Percentiles rank a stretch among this genome's conserved stretches.
These are phyloP conservation scores for Penicillium brevicompactum DNA, from an alignment of 2,329 filamentous ascomycete species.

Conservation along the genomic window DNA sequence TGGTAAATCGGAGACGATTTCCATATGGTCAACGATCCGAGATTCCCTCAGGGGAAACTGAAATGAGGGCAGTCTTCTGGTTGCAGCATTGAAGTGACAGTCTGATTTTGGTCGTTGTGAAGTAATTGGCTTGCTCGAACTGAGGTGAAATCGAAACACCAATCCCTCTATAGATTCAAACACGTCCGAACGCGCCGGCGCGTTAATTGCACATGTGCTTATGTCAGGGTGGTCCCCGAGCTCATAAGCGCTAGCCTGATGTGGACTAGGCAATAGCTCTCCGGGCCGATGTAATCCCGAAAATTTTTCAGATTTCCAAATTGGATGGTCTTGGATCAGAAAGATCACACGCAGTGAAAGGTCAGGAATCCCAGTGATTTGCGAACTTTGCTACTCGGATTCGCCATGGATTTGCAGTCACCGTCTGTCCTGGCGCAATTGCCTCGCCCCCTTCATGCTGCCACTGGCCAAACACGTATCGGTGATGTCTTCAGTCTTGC, in stretches of 20 bases:
- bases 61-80: neutral
- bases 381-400: conserved; percentile 6
- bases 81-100: conserved; percentile 6
- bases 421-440: conserved; percentile 50
- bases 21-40: conserved; percentile 27
- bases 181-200: conserved; percentile 23
- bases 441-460: conserved; percentile 45
- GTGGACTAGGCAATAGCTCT: conserved; percentile 11
- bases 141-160: neutral
- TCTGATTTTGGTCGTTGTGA: neutral
- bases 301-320: conserved; percentile 40
- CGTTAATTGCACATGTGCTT: conserved; percentile 19
- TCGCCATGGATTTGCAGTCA: conserved; percentile 46
- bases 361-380: conserved; percentile 10
- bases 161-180: conserved; percentile 10
- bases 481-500: conserved; percentile 56
- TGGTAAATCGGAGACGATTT: conserved; percentile 24
- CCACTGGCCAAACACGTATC: conserved; percentile 44
- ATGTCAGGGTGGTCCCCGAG: conserved; percentile 19
- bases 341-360: conserved; percentile 21
- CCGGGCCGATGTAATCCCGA: conserved; percentile 35
- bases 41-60: conserved; percentile 22
- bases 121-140: neutral
- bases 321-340: conserved; percentile 19
- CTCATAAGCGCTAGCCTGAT: conserved; percentile 9